These are phyloP conservation scores for Leccinum pellstonianum DNA, from an alignment of 768 basidiomycete genomes.

Conservation along the genomic window DNA sequence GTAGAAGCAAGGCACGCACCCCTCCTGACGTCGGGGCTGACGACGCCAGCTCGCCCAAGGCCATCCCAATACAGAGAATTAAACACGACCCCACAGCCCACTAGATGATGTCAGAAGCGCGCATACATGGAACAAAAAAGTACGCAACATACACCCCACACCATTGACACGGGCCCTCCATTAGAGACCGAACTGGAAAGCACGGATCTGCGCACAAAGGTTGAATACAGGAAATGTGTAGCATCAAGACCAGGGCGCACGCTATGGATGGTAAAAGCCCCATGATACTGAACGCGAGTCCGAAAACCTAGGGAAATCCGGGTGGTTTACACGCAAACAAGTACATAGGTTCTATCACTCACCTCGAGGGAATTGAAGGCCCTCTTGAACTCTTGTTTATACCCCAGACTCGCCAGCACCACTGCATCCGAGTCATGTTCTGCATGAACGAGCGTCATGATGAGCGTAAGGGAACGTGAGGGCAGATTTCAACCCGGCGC, in stretches of 20 bases:
- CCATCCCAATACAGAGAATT: slow-evolving; percentile 37
- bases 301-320: slow-evolving; percentile 52
- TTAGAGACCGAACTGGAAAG: slow-evolving; percentile 44
- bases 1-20: slow-evolving; percentile 13
- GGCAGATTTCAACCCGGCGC: not conserved
- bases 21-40: slow-evolving; percentile 41
- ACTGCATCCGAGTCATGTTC: slow-evolving; percentile 23
- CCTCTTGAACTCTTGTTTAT: slow-evolving; percentile 36
- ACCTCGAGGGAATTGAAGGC: slow-evolving; percentile 33
- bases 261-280: slow-evolving; percentile 65
- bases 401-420: slow-evolving; percentile 30
- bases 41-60: slow-evolving; percentile 39
- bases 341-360: not conserved
- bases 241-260: slow-evolving; percentile 31
- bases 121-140: not conserved
- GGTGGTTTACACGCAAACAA: not conserved
- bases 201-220: slow-evolving; percentile 36
- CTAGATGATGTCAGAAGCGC: slow-evolving; percentile 1
- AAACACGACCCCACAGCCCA: slow-evolving; percentile 38
- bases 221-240: not conserved
- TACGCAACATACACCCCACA: slow-evolving; percentile 36
- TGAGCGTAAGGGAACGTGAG: not conserved
- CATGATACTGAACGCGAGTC: slow-evolving; percentile 67
- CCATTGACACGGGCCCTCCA: slow-evolving; percentile 45
- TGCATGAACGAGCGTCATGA: not conserved